Percentiles rank a stretch among this genome's conserved stretches.
phyloP scores from a whole-genome alignment of 352 stramenopile genomes.

The Globisporangium nunn region DNA sequence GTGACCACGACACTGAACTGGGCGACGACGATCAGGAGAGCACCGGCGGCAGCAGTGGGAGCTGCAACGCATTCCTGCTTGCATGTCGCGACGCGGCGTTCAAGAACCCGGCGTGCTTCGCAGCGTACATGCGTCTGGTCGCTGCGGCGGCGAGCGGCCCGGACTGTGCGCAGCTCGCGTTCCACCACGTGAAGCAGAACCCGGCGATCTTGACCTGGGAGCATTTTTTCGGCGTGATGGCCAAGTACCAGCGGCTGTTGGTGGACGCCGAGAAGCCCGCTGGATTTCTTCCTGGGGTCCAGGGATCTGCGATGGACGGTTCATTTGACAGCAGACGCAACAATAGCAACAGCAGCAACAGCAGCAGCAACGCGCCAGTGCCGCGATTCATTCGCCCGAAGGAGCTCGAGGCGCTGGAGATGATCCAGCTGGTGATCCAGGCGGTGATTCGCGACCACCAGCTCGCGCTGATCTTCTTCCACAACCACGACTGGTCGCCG shows the following conservation, averaged over 20 bases:
- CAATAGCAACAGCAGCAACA: slow-evolving; percentile 4
- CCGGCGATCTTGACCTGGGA: slow-evolving; percentile 73
- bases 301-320: slow-evolving; percentile 6
- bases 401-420: slow-evolving; percentile 75
- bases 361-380: slow-evolving; percentile 21
- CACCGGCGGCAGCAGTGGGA: slow-evolving; percentile 24
- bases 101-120: slow-evolving; percentile 68
- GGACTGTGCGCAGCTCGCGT: slow-evolving; percentile 68
- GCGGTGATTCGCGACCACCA: slow-evolving; percentile 66
- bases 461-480: slow-evolving; percentile 77
- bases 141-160: slow-evolving; percentile 54
- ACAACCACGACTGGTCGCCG: slow-evolving; percentile 81
- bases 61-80: slow-evolving; percentile 56
- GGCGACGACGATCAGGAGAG: slow-evolving; percentile 23
- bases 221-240: slow-evolving; percentile 80
- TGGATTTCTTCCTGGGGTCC: slow-evolving; percentile 22
- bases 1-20: slow-evolving; percentile 23
- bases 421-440: slow-evolving; percentile 76
- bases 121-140: slow-evolving; percentile 72
- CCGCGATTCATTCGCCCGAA: slow-evolving; percentile 74
- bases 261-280: slow-evolving; percentile 59
- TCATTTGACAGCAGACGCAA: slow-evolving; percentile 8
- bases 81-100: slow-evolving; percentile 63
- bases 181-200: slow-evolving; percentile 86
- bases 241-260: slow-evolving; percentile 77